Percentiles rank a stretch among this genome's conserved stretches.
phyloP scores from a whole-genome alignment of 1,284 basidiomycete species.

The Sporisorium exsertum region DNA sequence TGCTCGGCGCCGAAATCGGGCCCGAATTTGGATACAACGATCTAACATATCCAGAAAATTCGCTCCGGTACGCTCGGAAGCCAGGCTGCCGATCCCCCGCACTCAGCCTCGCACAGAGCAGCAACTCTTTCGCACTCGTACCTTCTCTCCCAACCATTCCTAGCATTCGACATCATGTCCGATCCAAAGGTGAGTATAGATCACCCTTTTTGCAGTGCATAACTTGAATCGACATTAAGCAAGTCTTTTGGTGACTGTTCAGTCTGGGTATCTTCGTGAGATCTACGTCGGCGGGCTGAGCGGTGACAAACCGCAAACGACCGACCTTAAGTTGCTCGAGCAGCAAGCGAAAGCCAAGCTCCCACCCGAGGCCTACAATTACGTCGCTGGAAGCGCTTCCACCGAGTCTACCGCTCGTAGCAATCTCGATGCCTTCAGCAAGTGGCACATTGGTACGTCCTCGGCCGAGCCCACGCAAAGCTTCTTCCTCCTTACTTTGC shows the following conservation, averaged over 20 bases:
- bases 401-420: conserved; percentile 45
- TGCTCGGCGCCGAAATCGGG: conserved; percentile 19
- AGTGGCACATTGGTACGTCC: conserved; percentile 54
- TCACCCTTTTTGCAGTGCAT: background rate
- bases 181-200: conserved; percentile 27
- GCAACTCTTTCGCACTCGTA: background rate
- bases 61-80: background rate
- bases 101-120: background rate
- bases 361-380: conserved; percentile 51
- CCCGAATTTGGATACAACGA: background rate
- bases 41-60: background rate
- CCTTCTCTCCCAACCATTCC: background rate
- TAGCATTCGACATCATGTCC: conserved; percentile 18
- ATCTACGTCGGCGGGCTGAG: conserved; percentile 57
- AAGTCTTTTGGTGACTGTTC: background rate
- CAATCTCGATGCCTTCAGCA: conserved; percentile 51
- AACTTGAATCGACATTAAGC: background rate
- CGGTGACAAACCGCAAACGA: conserved; percentile 45
- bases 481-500: background rate
- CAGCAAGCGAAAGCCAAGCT: conserved; percentile 48
- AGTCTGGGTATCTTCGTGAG: conserved; percentile 52
- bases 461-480: background rate
- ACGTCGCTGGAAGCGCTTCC: conserved; percentile 60
- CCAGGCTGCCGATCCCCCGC: background rate
- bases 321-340: conserved; percentile 45